Base-by-base conservation (phyloP, 139 green algal genomes). In the Haematococcus lacustris region DNA sequence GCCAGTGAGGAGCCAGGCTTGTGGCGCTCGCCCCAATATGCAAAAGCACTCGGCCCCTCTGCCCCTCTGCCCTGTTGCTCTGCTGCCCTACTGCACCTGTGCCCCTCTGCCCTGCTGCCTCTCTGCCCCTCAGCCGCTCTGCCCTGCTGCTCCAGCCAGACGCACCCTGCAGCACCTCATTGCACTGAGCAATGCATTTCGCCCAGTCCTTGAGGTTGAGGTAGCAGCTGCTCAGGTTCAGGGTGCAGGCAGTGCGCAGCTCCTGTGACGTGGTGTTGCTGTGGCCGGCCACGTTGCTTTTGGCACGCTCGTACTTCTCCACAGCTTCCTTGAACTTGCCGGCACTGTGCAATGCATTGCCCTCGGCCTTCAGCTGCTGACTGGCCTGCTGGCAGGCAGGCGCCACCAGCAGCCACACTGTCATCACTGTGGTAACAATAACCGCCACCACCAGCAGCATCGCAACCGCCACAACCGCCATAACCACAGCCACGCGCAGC, bases 181-280 rank as follows among this genome's bases (percentile, higher is more conserved):
- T 60, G 72, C 85, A 90, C 32, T 86, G 57, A 34, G 40, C 71
- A 7, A 85, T 25, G 66, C 82, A 88, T 38, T 79, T 60, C 51
- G 41, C 43, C 40, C 75, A 83, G 26, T 77, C 53, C 33, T 82
- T 76, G 2, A 87, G 63, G 67, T 88, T 85, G 9, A 90, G 80
- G 73, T 86, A 87, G 66, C 85, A 88, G 60, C 64, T 83, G 76
- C 69, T 73, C 2, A 88, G 75, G 76, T 90, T 90, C 38, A 90
- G 80, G 4, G 51, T 75, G 67, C 85, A 90, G 7, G 78, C 80
- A 13, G 69, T 73, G 25, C 32, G 38, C 64, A 90, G 69, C 28
- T 82, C 76, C 1, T 2, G 6, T 0, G 70, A 74, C 34, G 84
- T 78, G 13, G 71, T 39, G 43, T 65, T 70, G 3, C 66, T 76